phyloP scores from a whole-genome alignment of 257 asterid genomes.

The Schizonepeta tenuifolia region DNA sequence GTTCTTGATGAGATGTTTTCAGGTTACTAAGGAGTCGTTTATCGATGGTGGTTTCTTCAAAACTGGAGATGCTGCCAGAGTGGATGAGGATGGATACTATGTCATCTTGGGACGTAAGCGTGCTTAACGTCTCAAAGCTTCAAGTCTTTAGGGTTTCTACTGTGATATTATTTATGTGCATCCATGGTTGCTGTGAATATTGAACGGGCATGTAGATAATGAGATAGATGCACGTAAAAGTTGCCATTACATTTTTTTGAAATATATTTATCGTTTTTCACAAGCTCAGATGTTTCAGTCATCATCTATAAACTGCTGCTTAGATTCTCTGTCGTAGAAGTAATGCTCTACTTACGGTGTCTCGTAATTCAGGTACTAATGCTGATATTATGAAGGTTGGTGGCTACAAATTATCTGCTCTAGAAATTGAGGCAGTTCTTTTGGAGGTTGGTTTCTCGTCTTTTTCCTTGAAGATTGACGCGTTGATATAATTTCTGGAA shows the following conservation, averaged over 20 bases:
- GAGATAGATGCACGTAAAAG: background rate
- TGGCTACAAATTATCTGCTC: constrained; percentile 92
- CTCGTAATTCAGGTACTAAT: constrained; percentile 73
- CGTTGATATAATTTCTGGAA: background rate
- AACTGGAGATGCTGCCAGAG: constrained; percentile 93
- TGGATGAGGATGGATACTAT: constrained; percentile 91
- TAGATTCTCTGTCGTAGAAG: background rate
- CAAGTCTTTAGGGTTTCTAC: background rate
- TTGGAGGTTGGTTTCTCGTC: constrained; percentile 67
- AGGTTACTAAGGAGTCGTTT: constrained; percentile 90
- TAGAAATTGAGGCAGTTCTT: constrained; percentile 95
- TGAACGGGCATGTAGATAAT: background rate
- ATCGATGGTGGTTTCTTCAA: constrained; percentile 84
- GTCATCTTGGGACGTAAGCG: constrained; percentile 95
- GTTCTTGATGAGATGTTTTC: constrained; percentile 28
- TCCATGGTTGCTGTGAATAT: background rate
- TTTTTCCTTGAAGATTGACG: background rate
- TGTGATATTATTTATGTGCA: background rate
- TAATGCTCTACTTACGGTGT: background rate
- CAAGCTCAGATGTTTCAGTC: background rate
- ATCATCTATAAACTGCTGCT: background rate
- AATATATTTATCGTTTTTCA: background rate
- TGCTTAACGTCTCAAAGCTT: background rate
- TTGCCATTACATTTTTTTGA: background rate
- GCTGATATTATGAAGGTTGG: constrained; percentile 99